These are phyloP conservation scores for Lentinula raphanica DNA, from an alignment of 768 basidiomycete genomes.

Conservation along the genomic window DNA sequence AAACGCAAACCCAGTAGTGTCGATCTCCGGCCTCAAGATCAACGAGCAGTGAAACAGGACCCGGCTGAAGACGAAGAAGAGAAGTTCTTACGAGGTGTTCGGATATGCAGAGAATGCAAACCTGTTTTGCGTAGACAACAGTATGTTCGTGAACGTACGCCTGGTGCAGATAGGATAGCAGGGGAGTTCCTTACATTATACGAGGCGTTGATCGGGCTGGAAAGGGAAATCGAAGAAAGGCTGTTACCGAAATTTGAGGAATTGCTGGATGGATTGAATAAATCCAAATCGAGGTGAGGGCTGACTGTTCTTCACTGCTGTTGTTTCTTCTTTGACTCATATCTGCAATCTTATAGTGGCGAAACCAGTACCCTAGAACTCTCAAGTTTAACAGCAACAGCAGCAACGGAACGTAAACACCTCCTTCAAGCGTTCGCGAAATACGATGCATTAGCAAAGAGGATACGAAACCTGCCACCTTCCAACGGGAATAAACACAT, in stretches of 20 bases:
- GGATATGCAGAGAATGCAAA: constrained; percentile 83
- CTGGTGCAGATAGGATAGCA: constrained; percentile 23
- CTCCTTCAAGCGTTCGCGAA: constrained; percentile 82
- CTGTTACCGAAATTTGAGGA: constrained; percentile 83
- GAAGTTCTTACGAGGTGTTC: constrained; percentile 82
- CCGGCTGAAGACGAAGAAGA: constrained; percentile 55
- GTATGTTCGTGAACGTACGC: constrained; percentile 63
- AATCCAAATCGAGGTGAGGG: constrained; percentile 33
- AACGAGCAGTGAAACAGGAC: constrained; percentile 11
- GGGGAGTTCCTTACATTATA: constrained; percentile 58
- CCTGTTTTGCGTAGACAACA: constrained; percentile 76
- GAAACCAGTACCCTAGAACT: neutral
- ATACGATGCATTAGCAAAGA: constrained; percentile 85
- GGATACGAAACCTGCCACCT: constrained; percentile 60
- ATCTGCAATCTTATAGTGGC: neutral
- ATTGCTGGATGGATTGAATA: constrained; percentile 53
- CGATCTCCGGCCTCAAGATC: constrained; percentile 6
- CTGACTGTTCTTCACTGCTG: constrained; percentile 11
- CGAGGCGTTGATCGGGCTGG: constrained; percentile 67
- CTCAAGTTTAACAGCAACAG: constrained; percentile 54
- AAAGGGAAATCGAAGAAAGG: constrained; percentile 85
- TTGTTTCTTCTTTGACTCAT: constrained; percentile 30
- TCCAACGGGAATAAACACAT: too few species aligned
- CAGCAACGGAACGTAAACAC: constrained; percentile 66
- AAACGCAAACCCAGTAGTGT: constrained; percentile 32